phyloP scores from a whole-genome alignment of 2,329 filamentous ascomycete species.

The Aspergillus tanneri region DNA sequence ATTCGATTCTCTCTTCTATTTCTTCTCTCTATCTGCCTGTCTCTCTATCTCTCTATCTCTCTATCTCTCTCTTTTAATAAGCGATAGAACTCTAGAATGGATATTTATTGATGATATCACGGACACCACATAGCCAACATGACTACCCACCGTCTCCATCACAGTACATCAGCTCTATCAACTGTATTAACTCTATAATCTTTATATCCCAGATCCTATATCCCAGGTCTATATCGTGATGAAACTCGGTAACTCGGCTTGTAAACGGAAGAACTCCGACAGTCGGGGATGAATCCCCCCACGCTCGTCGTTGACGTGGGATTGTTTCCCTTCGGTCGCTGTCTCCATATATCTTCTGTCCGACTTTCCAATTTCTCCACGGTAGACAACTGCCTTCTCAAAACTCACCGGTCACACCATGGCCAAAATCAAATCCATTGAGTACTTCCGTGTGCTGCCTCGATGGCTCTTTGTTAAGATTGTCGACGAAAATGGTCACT shows the following conservation, averaged over 20 bases:
- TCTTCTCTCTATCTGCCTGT: background rate
- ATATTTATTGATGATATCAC: too few relatives aligned
- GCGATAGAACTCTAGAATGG: too few relatives aligned
- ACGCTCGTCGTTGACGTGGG: background rate
- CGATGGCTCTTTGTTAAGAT: conserved; percentile 79
- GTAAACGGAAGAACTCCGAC: conserved; percentile 19
- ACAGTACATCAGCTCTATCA: background rate
- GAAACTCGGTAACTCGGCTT: conserved; percentile 1
- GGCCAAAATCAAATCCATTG: conserved; percentile 64
- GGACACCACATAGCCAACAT: too few relatives aligned
- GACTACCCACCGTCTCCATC: too few relatives aligned
- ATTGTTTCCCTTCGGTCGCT: background rate
- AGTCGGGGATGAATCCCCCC: too few relatives aligned
- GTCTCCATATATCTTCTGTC: background rate
- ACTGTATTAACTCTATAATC: too few relatives aligned
- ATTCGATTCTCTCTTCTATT: background rate
- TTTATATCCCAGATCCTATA: too few relatives aligned
- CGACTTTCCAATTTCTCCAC: background rate
- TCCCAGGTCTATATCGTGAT: background rate
- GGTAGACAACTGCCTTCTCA: too few relatives aligned
- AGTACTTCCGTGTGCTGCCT: conserved; percentile 73
- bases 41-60: background rate
- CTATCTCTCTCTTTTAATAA: background rate
- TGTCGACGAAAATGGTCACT: conserved; percentile 62
- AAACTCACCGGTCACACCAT: conserved; percentile 40